Percentiles rank a stretch among this genome's conserved stretches.
These are phyloP conservation scores for Daedalea quercina DNA, from an alignment of 768 basidiomycete genomes.

Conservation along the genomic window DNA sequence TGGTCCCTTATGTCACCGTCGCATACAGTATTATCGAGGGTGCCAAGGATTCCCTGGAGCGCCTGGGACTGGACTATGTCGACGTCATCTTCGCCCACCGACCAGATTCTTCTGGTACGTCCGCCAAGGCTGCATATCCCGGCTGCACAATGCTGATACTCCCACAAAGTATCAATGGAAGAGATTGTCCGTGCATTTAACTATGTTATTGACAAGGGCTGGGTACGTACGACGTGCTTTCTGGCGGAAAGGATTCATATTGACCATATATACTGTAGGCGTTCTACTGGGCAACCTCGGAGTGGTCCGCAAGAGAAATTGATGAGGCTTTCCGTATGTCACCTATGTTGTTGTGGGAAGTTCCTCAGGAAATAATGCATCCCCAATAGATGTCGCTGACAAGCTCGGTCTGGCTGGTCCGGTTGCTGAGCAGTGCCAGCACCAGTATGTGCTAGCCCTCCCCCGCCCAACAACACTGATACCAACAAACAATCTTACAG, in stretches of 20 bases:
- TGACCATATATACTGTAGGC: constrained; percentile 28
- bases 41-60: constrained; percentile 54
- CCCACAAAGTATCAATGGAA: constrained; percentile 49
- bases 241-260: not conserved
- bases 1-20: not conserved
- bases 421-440: constrained; percentile 72
- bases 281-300: constrained; percentile 71
- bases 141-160: not conserved
- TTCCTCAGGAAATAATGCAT: not conserved
- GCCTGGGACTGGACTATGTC: constrained; percentile 71
- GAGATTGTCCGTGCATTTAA: constrained; percentile 81
- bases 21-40: constrained; percentile 67
- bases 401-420: constrained; percentile 63
- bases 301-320: constrained; percentile 70
- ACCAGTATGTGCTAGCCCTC: constrained; percentile 39
- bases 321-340: constrained; percentile 56
- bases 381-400: constrained; percentile 52
- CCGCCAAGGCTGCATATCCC: not conserved
- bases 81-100: constrained; percentile 71
- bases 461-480: not conserved
- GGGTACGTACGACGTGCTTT: constrained; percentile 31
- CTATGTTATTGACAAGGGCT: constrained; percentile 66
- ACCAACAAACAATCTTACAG: constrained; percentile 33
- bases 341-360: not conserved
- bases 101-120: constrained; percentile 45